Conservation (phyloP, 2,329 filamentous ascomycete genomes). For the Clonostachys rosea region DNA sequence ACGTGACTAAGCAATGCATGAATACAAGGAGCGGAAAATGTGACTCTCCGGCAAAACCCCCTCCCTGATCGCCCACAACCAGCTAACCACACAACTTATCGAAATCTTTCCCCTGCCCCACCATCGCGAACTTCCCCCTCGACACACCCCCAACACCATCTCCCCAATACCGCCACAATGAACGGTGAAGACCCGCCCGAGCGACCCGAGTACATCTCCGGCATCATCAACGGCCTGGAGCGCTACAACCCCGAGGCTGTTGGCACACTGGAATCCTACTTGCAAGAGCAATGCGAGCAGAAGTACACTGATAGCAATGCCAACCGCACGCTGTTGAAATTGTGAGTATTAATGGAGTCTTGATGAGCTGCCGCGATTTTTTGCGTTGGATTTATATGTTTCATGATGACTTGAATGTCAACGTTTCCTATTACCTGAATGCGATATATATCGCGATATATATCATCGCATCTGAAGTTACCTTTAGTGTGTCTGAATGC, state of each 20-base stretch:
- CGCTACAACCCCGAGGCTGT: slow-evolving; percentile 98
- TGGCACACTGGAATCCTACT: slow-evolving; percentile 87
- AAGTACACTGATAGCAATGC: slow-evolving; percentile 94
- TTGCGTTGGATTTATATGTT: slow-evolving; percentile 3
- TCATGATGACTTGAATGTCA: slow-evolving; percentile 68
- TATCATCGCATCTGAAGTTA: slow-evolving; percentile 57
- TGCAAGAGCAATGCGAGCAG: slow-evolving; percentile 90
- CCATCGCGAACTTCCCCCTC: slow-evolving; percentile 27
- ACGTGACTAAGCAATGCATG: background rate
- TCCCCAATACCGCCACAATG: slow-evolving; percentile 37
- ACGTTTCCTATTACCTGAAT: slow-evolving; percentile 99
- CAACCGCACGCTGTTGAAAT: slow-evolving; percentile 91
- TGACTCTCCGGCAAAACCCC: too few relatives aligned
- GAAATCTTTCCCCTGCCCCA: slow-evolving; percentile 37
- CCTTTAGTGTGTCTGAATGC: slow-evolving; percentile 21
- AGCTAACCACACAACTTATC: slow-evolving; percentile 28
- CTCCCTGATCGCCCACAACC: slow-evolving; percentile 32
- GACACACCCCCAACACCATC: slow-evolving; percentile 11
- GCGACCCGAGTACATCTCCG: slow-evolving; percentile 85
- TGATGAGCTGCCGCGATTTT: background rate
- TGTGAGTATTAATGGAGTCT: slow-evolving; percentile 60
- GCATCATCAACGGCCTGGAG: slow-evolving; percentile 94
- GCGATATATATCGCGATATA: slow-evolving; percentile 41
- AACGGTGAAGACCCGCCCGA: slow-evolving; percentile 84
- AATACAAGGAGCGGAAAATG: too few relatives aligned